Evolutionary conservation across 164 flowering plant species (phyloP), one percentile per base, ranked within the genome.

Genomic region (Tetrastigma voinierianum): DNA sequence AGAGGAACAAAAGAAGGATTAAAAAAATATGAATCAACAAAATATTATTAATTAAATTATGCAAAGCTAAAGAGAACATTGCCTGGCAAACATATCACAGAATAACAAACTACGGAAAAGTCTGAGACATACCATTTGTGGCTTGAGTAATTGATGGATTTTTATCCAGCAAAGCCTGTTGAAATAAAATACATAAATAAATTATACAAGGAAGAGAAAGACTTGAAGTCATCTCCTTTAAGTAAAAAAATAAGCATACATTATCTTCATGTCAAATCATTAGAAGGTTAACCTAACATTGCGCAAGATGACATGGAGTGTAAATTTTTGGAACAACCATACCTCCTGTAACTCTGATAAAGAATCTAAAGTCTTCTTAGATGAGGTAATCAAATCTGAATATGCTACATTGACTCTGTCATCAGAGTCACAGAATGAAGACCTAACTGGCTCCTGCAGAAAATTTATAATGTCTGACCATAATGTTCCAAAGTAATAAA

Each of bases 271-370:
- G 32, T 13, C 46, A 59, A 57, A 55, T 16, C 21, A 44, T 25
- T 53, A 11, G 16, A 46, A 46, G 6, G 47, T 10, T 14, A 20
- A 44, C 23, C 16, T 17, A 7, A 63, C 53, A 9, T 18, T 21
- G 24, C 40, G 12, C 9, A 52, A 10, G 19, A 55, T 13, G 47
- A 32, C 40, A 32, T 20, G 21, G 45, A 43, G 4, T 40, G 20
- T 16, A 44, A 7, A 51, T 54, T 10, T 17, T 20, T 9, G 32
- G 25, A 47, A 70, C 44, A 71, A 32, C 0, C 62, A 52, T 70
- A 90, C 99, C 91, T 93, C 88, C 68, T 90, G 92, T 19, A 96
- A 78, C 62, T 88, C 89, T 70, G 86, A 66, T 40, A 91, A 67
- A 68, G 93, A 83, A 70, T 84, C 80, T 61, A 93, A 67, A 64